Evolutionary conservation across 1,139 yeast species (phyloP).

Genomic region (Hanseniaspora sp.): DNA sequence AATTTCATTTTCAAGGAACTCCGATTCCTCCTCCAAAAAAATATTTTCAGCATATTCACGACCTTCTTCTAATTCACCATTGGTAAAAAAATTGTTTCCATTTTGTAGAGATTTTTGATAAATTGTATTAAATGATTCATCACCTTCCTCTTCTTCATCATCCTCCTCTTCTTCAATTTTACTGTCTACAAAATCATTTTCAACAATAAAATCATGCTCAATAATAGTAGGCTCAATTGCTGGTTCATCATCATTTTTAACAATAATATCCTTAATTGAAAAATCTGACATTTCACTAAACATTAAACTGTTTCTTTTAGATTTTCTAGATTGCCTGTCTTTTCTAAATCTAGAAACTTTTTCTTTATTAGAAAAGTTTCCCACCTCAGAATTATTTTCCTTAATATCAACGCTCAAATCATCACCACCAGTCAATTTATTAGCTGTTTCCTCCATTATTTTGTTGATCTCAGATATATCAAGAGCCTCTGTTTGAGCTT

Average conservation of each 20-base stretch:
- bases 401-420: neutral
- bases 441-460: constrained; percentile 4
- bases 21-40: constrained; percentile 18
- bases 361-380: constrained; percentile 16
- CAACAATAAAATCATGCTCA: constrained; percentile 19
- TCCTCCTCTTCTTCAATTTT: constrained; percentile 16
- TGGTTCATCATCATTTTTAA: constrained; percentile 1
- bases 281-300: constrained; percentile 2
- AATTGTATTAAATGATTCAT: constrained; percentile 9
- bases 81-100: neutral
- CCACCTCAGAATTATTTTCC: neutral
- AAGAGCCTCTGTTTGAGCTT: constrained; percentile 15
- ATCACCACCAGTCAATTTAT: constrained; percentile 6
- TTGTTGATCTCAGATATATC: constrained; percentile 24
- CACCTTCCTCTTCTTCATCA: constrained; percentile 8
- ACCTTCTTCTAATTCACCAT: constrained; percentile 14
- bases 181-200: constrained; percentile 20
- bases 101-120: constrained; percentile 16
- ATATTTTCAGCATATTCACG: constrained; percentile 13
- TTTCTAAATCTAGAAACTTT: constrained; percentile 27
- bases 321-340: constrained; percentile 18
- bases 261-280: constrained; percentile 14
- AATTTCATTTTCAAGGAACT: neutral
- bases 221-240: constrained; percentile 22
- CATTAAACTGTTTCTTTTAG: constrained; percentile 13